Evolutionary conservation across 1,139 yeast species (phyloP), one percentile per base, ranked within the genome.

Genomic region (Suhomyces wounanorum): DNA sequence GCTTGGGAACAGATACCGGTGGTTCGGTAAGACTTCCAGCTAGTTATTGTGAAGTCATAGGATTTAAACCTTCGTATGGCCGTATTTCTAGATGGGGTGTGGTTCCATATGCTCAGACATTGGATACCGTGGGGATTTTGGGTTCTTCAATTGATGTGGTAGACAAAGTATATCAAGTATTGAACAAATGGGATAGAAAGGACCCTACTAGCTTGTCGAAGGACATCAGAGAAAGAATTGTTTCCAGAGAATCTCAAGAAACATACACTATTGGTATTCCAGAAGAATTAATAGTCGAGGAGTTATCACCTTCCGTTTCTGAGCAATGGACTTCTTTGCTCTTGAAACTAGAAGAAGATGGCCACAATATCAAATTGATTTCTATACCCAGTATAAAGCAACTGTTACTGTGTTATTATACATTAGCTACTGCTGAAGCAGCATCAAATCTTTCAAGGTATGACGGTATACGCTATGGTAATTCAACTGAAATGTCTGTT

Each of bases 1-100:
- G 73, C 1, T 68, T 95, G 40, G 99, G 99, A 0, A 89, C 98
- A 0, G 99, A 94, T 62, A 94, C 99, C 0, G 99, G 99, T 3
- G 99, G 99, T 0, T 90, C 97, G 0, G 90, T 94, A 0, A 75
- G 99, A 52, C 73, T 88, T 21, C 99, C 99, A 0, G 96, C 96
- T 1, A 85, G 96, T 21, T 89, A 87, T 67, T 87, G 96, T 59
- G 89, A 90, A 0, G 78, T 87, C 0, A 71, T 82, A 42, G 99
- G 99, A 0, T 91, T 89, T 71, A 94, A 94, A 65, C 99, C 99
- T 0, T 78, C 95, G 0, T 94, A 94, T 65, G 99, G 99, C 0
- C 75, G 96, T 35, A 72, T 95, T 2, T 91, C 97, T 0, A 73
- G 99, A 49, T 85, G 91, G 85, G 99, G 99, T 1, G 89, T 94